Base-by-base conservation (phyloP, 495 filamentous ascomycete species). In the Penicillium bovifimosum region DNA sequence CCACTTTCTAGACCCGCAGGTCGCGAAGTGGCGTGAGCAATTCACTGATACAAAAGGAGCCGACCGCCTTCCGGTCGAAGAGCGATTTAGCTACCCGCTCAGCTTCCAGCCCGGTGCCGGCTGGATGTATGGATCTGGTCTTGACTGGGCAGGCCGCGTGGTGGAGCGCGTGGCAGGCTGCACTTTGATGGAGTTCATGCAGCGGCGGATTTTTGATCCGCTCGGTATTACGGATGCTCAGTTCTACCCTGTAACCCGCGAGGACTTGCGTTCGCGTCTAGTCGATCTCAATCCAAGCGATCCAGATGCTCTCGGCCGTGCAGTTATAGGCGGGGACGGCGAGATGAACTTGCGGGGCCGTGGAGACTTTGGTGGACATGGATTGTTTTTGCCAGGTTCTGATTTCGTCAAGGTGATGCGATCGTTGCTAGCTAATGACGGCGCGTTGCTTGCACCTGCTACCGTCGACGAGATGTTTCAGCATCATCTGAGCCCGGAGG, bases 311-410 rank as follows among this genome's bases (percentile, higher is more conserved):
- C 33, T 65, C 11, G 61, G 64, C 1, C 47, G 38, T 13, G 61
- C 65, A 3, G 63, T 68, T 3, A 20, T 65, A 5, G 68, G 58
- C 18, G 55, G 60, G 16, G 41, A 58, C 35, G 48, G 61, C 36
- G 56, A 64, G 54, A 55, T 55, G 24, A 65, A 70, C 27, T 41
- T 34, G 33, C 58, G 55, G 31, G 49, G 52, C 2, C 46, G 39
- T 8, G 70, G 75, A 13, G 68, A 75, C 50, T 64, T 75, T 26
- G 83, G 80, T 2, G 83, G 83, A 1, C 71, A 70, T 9, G 84
- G 83, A 1, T 33, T 78, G 16, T 82, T 68, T 44, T 66, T 72
- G 5, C 63, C 70, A 0, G 72, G 76, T 5, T 56, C 38, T 11
- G 76, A 77, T 42, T 82, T 76, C 50, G 58, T 70, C 24, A 80